Evolutionary conservation across 495 filamentous ascomycete genomes (phyloP).

Genomic region (Aspergillus saccharolyticus): DNA sequence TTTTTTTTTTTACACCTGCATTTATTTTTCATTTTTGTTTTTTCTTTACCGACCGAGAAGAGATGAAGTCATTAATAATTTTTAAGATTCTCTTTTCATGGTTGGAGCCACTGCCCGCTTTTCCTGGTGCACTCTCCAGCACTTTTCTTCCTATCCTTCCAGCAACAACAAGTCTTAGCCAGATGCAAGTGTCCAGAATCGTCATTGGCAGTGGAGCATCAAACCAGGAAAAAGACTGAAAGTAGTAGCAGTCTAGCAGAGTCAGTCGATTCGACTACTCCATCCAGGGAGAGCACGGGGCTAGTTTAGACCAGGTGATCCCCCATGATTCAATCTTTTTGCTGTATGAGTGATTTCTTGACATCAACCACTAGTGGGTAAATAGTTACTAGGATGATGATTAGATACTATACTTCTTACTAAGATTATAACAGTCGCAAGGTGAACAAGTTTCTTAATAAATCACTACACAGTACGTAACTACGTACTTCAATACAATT

Average conservation of each 20-base stretch:
- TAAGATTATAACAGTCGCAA: no score
- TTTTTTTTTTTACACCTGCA: neutral
- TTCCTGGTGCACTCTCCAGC: constrained; percentile 1
- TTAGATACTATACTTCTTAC: no score
- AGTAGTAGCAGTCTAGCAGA: neutral
- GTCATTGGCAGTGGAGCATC: constrained; percentile 19
- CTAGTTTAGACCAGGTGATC: constrained; percentile 2
- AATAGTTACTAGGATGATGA: neutral
- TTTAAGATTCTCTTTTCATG: neutral
- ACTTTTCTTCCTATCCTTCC: neutral
- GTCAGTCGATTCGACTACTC: no score
- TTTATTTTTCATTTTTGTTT: no score
- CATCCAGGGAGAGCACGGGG: constrained; percentile 1
- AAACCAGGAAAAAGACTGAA: neutral
- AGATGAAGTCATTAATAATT: neutral
- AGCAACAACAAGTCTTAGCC: constrained; percentile 7
- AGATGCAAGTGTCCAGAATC: constrained; percentile 26
- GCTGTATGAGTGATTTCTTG: neutral
- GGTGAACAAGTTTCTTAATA: no score
- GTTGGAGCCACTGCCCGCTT: constrained; percentile 18
- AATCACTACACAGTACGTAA: no score
- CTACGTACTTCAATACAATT: no score
- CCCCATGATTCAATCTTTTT: neutral
- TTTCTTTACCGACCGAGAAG: neutral
- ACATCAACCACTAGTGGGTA: neutral